Base-by-base conservation (phyloP, 1,284 basidiomycete species). In the Kwoniella shivajii region DNA sequence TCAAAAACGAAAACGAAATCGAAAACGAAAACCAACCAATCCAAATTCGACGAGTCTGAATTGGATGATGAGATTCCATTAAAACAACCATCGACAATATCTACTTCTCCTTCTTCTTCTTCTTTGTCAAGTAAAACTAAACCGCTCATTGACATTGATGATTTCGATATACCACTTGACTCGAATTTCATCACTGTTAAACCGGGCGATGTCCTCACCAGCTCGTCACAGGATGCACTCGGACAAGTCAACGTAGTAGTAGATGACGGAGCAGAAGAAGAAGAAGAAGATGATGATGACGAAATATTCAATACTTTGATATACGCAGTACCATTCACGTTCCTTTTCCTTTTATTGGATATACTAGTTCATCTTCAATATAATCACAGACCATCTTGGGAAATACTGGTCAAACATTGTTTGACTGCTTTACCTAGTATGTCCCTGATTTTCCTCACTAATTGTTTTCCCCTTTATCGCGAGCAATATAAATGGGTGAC, bases 221-320 rank as follows among this genome's bases (percentile, higher is more conserved):
- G 4, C 22, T 31, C 18, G 16, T 26, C 31, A 38, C 16, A 14
- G 14, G 14, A 20, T 34, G 16, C 48, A 18, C 22, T 34, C 4
- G 24, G 29, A 27, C 11, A 24, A 33, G 18, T 6, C 36, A 14
- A 37, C 4, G 59, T 22, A 24, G 43, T n/a, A 13, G 56, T 42
- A 4, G 41, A 27, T 16, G 50, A 51, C n/a, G 50, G 49, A 20
- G 48, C 34, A n/a, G 67, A 62, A 37, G 63, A 49, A 22, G 46
- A 49, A 4, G 64, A 63, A 16, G 54, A 54, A 6, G 51, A 57
- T 24, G 46, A 50, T 44, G 63, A 66, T 57, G 77, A 78, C 59
- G 76, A 77, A 57, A 60, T 76, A n/a, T 77, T 78, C 50, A 72
- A 74, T 51, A 61, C 69, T 13, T 56, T 74, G 56, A 65, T 78